phyloP scores from a whole-genome alignment of 2,329 filamentous ascomycete genomes.

The Orbilia javanica region DNA sequence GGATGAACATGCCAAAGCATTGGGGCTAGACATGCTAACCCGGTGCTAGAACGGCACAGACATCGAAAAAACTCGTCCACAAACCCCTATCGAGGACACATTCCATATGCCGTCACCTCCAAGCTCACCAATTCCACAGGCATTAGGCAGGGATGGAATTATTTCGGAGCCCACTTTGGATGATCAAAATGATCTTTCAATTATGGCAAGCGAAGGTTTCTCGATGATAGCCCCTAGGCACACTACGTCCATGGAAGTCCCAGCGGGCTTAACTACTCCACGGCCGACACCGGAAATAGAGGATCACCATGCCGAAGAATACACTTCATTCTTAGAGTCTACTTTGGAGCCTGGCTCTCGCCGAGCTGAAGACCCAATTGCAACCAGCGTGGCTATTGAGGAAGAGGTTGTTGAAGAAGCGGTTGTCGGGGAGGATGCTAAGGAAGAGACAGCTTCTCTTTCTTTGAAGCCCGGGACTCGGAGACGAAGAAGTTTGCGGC shows the following conservation, averaged over 20 bases:
- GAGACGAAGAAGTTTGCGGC: conserved; percentile 40
- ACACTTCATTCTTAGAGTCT: background rate
- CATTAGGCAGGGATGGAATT: background rate
- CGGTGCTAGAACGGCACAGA: conserved; percentile 14
- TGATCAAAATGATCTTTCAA: conserved; percentile 37
- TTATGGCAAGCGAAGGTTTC: conserved; percentile 51
- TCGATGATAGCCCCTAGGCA: conserved; percentile 52
- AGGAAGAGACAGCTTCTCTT: conserved; percentile 24
- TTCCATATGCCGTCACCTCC: conserved; percentile 53
- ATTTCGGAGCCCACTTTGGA: background rate
- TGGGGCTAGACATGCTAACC: conserved; percentile 11
- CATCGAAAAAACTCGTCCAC: background rate
- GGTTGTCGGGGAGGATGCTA: background rate
- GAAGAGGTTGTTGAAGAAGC: background rate
- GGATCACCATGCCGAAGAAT: background rate
- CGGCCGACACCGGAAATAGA: conserved; percentile 43
- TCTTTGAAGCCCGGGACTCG: conserved; percentile 31
- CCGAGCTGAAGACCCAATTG: background rate
- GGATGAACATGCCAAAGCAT: conserved; percentile 22
- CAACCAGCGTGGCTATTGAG: too few species aligned
- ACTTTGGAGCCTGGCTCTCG: background rate
- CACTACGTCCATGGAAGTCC: background rate
- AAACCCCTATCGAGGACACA: conserved; percentile 26
- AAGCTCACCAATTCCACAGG: conserved; percentile 32
- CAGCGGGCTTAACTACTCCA: conserved; percentile 39